Base-by-base conservation (phyloP, 192 early-diverging fungal genomes). In the Coemansia erecta region DNA sequence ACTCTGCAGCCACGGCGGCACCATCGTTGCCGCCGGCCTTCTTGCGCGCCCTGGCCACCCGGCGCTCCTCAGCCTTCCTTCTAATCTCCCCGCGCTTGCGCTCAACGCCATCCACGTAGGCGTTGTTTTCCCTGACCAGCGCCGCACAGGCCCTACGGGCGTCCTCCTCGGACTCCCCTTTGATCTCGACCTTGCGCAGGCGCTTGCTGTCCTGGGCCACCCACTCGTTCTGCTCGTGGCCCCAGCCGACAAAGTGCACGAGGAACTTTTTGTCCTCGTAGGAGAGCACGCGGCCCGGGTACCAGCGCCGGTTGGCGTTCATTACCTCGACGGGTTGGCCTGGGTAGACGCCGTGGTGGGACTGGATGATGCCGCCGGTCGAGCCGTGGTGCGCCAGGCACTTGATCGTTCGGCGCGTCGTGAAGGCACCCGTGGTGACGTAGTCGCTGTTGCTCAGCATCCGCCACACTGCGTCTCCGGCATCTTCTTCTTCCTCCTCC, bases 161-260 rank as follows among this genome's bases (percentile, higher is more conserved):
- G 15, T 70, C 60, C 23, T 80, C 77, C 45, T 80, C 77, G 12
- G 56, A 53, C 39, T 80, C 73, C 2, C 12, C 13, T 18, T 21
- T 33, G 19, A 8, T 39, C 15, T 50, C 13, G 0, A 60, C 40
- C 0, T 56, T 42, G 33, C 72, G 64, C 65, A 81, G 48, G 11
- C 78, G 72, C 50, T 65, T 66, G 60, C 78, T 81, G 11, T 57
- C 78, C 3, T 56, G 69, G 6, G 61, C 68, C 2, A 81, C 45
- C 78, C 78, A 81, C 58, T 81, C 78, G 69, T 71, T 71, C 33
- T 75, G 72, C 11, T 57, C 52, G 53, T 81, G 78, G 47, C 48
- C 60, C 72, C 73, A 81, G 19, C 66, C 68, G 14, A 44, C 50
- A 39, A 51, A 81, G 17, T 81, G 65, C 4, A 81, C 47, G 17